Conservation (phyloP, 139 green algal genomes). For the Marvania coccoides region DNA sequence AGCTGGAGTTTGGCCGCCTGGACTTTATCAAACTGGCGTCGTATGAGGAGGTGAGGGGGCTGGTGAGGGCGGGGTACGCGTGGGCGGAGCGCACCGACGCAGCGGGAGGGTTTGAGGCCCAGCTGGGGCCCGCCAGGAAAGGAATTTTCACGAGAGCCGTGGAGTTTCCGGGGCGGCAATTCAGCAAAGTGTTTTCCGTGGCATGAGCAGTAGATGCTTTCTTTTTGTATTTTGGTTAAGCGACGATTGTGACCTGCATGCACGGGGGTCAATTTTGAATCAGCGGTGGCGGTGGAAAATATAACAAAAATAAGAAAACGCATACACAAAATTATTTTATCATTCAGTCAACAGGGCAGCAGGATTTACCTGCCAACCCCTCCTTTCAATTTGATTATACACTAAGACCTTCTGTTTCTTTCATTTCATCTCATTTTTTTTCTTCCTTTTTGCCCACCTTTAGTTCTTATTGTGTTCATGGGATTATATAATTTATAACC, state of each 20-base stretch:
- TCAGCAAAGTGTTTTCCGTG: background rate
- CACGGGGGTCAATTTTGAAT: too few relatives aligned
- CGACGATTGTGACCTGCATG: too few relatives aligned
- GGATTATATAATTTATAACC: too few relatives aligned
- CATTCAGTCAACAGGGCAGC: background rate
- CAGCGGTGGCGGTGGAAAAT: too few relatives aligned
- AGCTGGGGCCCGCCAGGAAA: conserved; percentile 15
- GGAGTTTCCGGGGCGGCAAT: background rate
- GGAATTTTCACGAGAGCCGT: background rate
- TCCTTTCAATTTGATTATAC: background rate
- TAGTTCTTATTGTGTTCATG: too few relatives aligned
- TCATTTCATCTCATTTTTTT: too few relatives aligned
- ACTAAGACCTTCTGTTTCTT: too few relatives aligned
- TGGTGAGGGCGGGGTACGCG: conserved; percentile 24
- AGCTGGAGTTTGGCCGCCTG: conserved; percentile 28
- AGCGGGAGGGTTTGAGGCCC: conserved; percentile 11
- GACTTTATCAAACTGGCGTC: conserved; percentile 41
- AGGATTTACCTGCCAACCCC: background rate
- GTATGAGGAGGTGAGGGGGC: conserved; percentile 19
- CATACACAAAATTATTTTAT: background rate
- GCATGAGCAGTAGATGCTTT: background rate
- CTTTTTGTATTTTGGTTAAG: too few relatives aligned
- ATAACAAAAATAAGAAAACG: too few relatives aligned
- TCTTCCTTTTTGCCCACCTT: too few relatives aligned
- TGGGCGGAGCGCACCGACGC: conserved; percentile 35